These are phyloP conservation scores for Camelina laxa DNA, from an alignment of 345 rosid genomes.

Conservation along the genomic window DNA sequence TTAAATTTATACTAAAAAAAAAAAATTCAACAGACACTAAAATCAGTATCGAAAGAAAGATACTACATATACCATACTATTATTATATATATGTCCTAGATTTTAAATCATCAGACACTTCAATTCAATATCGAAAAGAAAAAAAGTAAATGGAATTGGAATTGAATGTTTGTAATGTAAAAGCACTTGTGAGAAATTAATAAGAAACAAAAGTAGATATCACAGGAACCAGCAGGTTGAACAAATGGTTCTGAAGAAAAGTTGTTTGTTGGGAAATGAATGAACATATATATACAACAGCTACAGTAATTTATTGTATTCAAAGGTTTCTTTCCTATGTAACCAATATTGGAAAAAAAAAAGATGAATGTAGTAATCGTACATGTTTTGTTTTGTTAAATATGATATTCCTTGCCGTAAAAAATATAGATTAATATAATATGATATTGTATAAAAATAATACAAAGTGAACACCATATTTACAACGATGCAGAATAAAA, in stretches of 20 bases:
- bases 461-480: background rate
- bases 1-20: too few relatives aligned
- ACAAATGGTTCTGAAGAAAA: conserved; percentile 7
- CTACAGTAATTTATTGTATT: conserved; percentile 1
- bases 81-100: background rate
- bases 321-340: background rate
- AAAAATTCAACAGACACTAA: too few relatives aligned
- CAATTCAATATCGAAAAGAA: too few relatives aligned
- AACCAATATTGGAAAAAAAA: background rate
- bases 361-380: too few relatives aligned
- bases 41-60: background rate
- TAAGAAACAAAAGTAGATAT: conserved; percentile 24
- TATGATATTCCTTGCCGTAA: background rate
- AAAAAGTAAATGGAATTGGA: background rate
- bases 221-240: background rate
- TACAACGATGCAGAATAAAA: too few relatives aligned
- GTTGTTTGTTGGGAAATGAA: conserved; percentile 21
- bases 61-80: background rate
- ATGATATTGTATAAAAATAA: too few relatives aligned
- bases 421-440: too few relatives aligned
- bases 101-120: too few relatives aligned
- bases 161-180: background rate
- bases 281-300: background rate
- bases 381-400: too few relatives aligned
- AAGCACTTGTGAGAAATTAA: conserved; percentile 7